These are phyloP conservation scores for Juglanconis juglandina DNA, from an alignment of 2,329 filamentous ascomycete species.

Conservation along the genomic window DNA sequence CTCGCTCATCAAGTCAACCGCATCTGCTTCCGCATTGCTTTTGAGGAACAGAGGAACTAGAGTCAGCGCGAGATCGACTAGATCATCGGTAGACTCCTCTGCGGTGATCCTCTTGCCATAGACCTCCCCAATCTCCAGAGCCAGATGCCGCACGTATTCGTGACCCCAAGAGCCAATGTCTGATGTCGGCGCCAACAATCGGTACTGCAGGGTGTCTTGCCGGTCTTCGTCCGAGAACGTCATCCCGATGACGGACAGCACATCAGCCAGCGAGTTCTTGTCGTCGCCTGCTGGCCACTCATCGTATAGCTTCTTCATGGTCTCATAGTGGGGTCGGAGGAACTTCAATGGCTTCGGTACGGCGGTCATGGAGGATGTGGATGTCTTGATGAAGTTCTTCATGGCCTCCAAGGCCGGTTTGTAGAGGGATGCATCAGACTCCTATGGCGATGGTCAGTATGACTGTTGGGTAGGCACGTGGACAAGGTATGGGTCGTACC, in stretches of 20 bases:
- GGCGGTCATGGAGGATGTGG: slow-evolving; percentile 98
- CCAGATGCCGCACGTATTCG: slow-evolving; percentile 94
- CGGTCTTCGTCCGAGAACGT: slow-evolving; percentile 96
- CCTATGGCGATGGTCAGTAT: slow-evolving; percentile 48
- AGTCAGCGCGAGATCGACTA: slow-evolving; percentile 77
- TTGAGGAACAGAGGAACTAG: slow-evolving; percentile 93
- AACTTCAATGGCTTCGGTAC: slow-evolving; percentile 99
- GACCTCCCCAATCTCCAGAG: slow-evolving; percentile 92
- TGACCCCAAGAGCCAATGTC: slow-evolving; percentile 98
- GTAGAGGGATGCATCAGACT: slow-evolving; percentile 82
- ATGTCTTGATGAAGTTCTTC: slow-evolving; percentile 98
- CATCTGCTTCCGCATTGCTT: slow-evolving; percentile 97
- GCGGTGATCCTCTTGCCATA: slow-evolving; percentile 83
- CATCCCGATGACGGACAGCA: slow-evolving; percentile 96
- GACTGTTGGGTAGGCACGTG: not conserved
- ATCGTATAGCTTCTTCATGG: slow-evolving; percentile 82
- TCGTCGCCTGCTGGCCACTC: slow-evolving; percentile 80
- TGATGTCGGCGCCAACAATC: slow-evolving; percentile 81
- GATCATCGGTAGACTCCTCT: slow-evolving; percentile 78
- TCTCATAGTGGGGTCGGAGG: slow-evolving; percentile 91
- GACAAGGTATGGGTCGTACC: slow-evolving; percentile 42
- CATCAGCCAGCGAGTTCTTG: slow-evolving; percentile 89
- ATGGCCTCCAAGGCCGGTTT: slow-evolving; percentile 91
- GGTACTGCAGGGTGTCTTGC: slow-evolving; percentile 94
- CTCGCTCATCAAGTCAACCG: slow-evolving; percentile 94